A percentile compares a stretch with the other conserved stretches of the same genome.
Conservation (phyloP, 345 rosid genomes). For the Gynandropsis gynandra region DNA sequence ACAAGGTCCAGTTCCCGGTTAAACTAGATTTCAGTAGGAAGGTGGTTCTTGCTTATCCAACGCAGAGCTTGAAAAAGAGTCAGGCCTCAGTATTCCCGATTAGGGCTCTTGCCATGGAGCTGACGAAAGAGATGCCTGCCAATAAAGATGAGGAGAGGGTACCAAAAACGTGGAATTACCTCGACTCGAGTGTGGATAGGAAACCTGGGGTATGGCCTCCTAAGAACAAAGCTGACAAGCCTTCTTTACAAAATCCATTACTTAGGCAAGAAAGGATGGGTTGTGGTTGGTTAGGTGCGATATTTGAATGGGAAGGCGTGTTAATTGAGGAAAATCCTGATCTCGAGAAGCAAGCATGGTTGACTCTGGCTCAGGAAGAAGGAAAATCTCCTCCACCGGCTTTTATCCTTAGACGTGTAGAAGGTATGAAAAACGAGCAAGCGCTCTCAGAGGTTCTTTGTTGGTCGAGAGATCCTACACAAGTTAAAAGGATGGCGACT, state of each 20-base stretch:
- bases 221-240: slow-evolving; percentile 73
- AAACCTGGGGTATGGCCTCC: slow-evolving; percentile 81
- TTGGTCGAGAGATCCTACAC: slow-evolving; percentile 86
- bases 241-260: slow-evolving; percentile 75
- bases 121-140: slow-evolving; percentile 65
- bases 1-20: slow-evolving; percentile 28
- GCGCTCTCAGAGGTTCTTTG: slow-evolving; percentile 93
- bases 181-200: slow-evolving; percentile 35
- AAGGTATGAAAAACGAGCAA: slow-evolving; percentile 96
- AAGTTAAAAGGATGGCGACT: slow-evolving; percentile 64
- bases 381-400: slow-evolving; percentile 79
- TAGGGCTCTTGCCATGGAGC: slow-evolving; percentile 60
- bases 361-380: slow-evolving; percentile 77
- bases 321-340: slow-evolving; percentile 74
- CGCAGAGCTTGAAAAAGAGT: slow-evolving; percentile 29
- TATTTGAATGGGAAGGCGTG: slow-evolving; percentile 97
- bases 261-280: slow-evolving; percentile 96
- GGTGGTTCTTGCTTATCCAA: slow-evolving; percentile 26
- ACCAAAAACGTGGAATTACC: slow-evolving; percentile 43
- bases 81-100: slow-evolving; percentile 26
- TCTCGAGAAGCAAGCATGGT: slow-evolving; percentile 78
- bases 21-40: slow-evolving; percentile 33
- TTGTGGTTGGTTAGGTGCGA: slow-evolving; percentile 95
- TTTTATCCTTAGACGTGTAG: slow-evolving; percentile 56
- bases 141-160: slow-evolving; percentile 45